These are phyloP conservation scores for Penicillium desertorum DNA, from an alignment of 495 filamentous ascomycete species.

Conservation along the genomic window DNA sequence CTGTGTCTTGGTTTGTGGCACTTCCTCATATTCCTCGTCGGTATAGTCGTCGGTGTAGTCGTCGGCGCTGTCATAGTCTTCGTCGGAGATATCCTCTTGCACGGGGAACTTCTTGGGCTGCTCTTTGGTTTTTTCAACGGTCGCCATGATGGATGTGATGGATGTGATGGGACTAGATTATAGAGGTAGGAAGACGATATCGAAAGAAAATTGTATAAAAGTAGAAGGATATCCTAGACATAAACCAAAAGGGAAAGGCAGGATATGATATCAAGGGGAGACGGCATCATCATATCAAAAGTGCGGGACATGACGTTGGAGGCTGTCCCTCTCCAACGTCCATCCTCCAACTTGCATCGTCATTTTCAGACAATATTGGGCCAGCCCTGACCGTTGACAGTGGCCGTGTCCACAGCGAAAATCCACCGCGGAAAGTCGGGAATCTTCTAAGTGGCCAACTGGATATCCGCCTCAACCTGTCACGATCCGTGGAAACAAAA, in stretches of 20 bases:
- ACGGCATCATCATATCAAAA: slow-evolving; percentile 8
- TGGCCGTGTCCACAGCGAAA: slow-evolving; percentile 8
- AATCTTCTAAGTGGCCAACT: background rate
- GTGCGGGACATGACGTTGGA: slow-evolving; percentile 31
- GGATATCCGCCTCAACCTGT: background rate
- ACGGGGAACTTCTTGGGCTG: slow-evolving; percentile 35
- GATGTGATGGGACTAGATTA: slow-evolving; percentile 1
- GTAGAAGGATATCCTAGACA: background rate
- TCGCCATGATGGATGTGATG: slow-evolving; percentile 34
- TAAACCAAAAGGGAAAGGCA: slow-evolving; percentile 10
- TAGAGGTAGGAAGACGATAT: background rate
- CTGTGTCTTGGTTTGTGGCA: slow-evolving; percentile 28
- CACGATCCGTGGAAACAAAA: slow-evolving; percentile 24
- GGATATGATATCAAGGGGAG: slow-evolving; percentile 13
- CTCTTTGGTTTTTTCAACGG: slow-evolving; percentile 40
- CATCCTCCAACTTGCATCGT: background rate
- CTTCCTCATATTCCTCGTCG: background rate
- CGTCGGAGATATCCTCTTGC: slow-evolving; percentile 42
- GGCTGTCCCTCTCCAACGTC: slow-evolving; percentile 6
- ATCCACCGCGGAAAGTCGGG: background rate
- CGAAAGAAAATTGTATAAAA: slow-evolving; percentile 2
- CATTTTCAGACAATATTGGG: background rate
- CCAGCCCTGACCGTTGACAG: background rate
- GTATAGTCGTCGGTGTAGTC: slow-evolving; percentile 30
- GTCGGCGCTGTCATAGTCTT: slow-evolving; percentile 40